Evolutionary conservation across 306 rosid genomes (phyloP).

Genomic region (Acacia melanoxylon): DNA sequence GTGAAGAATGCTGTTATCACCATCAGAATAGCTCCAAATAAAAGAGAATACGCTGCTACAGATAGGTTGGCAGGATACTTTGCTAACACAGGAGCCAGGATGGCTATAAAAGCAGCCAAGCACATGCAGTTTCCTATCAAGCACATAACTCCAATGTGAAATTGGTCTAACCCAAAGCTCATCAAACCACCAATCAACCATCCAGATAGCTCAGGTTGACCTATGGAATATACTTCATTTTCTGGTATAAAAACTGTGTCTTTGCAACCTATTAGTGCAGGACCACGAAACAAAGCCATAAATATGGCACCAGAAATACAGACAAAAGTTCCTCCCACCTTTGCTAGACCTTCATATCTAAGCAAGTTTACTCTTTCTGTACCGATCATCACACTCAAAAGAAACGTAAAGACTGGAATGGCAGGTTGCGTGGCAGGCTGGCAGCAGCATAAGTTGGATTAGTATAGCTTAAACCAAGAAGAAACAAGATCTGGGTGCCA

Average conservation of each 20-base stretch:
- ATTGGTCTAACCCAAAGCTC: slow-evolving; percentile 59
- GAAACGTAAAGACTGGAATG: slow-evolving; percentile 89
- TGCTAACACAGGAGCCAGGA: slow-evolving; percentile 82
- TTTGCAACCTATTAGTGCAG: slow-evolving; percentile 62
- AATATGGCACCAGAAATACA: slow-evolving; percentile 82
- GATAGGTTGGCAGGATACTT: slow-evolving; percentile 83
- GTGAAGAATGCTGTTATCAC: slow-evolving; percentile 62
- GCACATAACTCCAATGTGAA: slow-evolving; percentile 85
- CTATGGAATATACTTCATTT: no score
- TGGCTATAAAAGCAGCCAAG: slow-evolving; percentile 87
- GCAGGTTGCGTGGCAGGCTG: slow-evolving; percentile 91
- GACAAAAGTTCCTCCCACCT: slow-evolving; percentile 74
- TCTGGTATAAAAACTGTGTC: slow-evolving; percentile 48
- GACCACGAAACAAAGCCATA: slow-evolving; percentile 87
- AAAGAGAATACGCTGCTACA: slow-evolving; percentile 80
- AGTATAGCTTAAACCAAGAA: slow-evolving; percentile 89
- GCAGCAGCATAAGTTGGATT: slow-evolving; percentile 96
- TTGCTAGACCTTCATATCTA: slow-evolving; percentile 79
- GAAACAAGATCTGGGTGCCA: slow-evolving; percentile 96
- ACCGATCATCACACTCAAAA: slow-evolving; percentile 76
- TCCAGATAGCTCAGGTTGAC: slow-evolving; percentile 83
- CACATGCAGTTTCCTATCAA: slow-evolving; percentile 91
- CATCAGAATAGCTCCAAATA: slow-evolving; percentile 71
- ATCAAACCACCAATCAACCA: slow-evolving; percentile 63
- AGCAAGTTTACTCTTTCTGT: slow-evolving; percentile 91